Conservation (phyloP, 2,329 filamentous ascomycete genomes). For the Onygena corvina region DNA sequence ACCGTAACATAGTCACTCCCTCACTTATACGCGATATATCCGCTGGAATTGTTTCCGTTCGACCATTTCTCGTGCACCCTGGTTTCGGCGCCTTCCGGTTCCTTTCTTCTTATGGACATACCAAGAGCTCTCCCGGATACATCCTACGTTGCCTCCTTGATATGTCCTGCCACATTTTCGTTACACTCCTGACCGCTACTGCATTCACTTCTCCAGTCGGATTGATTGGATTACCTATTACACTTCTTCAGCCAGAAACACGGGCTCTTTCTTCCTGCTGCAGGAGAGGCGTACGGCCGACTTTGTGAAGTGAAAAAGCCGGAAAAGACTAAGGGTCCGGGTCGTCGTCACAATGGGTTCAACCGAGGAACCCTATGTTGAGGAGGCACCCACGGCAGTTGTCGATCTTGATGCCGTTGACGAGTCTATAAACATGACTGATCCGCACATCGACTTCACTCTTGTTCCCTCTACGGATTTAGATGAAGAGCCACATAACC, state of each 20-base stretch:
- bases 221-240: conserved; percentile 4
- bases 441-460: conserved; percentile 6
- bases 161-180: not conserved
- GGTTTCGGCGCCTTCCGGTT: conserved; percentile 4
- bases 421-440: conserved; percentile 5
- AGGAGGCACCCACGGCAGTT: not conserved
- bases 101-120: not conserved
- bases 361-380: not conserved
- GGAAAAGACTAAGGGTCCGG: too few species aligned
- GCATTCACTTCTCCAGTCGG: conserved; percentile 1
- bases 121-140: conserved; percentile 4
- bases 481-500: conserved; percentile 7
- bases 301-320: not conserved
- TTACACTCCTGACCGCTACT: not conserved
- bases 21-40: conserved; percentile 3
- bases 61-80: not conserved
- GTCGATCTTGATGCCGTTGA: not conserved
- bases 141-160: not conserved
- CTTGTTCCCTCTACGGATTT: conserved; percentile 8
- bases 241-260: not conserved
- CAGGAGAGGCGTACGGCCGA: not conserved
- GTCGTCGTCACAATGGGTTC: not conserved
- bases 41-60: conserved; percentile 4
- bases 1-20: not conserved
- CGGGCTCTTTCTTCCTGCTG: conserved; percentile 1